Base-by-base conservation (phyloP, 192 early-diverging fungal genomes). In the Coemansia sp. region DNA sequence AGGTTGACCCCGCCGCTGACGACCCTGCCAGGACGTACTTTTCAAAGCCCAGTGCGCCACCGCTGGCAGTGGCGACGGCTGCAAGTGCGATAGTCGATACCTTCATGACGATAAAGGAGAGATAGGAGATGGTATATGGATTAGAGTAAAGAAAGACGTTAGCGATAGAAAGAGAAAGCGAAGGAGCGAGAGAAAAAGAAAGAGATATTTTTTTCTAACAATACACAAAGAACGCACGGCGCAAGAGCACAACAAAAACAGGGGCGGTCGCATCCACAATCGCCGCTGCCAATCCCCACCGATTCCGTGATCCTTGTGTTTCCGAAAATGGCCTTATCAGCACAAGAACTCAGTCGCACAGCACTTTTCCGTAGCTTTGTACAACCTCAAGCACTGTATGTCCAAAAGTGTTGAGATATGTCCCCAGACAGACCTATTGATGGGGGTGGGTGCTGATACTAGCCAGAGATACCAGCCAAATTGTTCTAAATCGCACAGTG, bases 11-110 rank as follows among this genome's bases (percentile, higher is more conserved):
- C 6, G 66, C 34, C 4, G 71, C 59, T 4, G 66, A 40, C 46
- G 70, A 59, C 9, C 72, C 74, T 42, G 68, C 74, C n/a, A 82
- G 71, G 36, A 74, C 37, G 45, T 66, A 75, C 68, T 73, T 73
- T 39, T 77, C 74, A 44, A 76, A 65, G 17, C 54, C 74, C 14
- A 62, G 35, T 9, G 57, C 70, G 53, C 74, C 67, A 62, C 79
- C 67, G 67, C 67, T 62, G 45, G 71, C 72, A 68, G 66, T 53
- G 62, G 71, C 74, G 17, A 69, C 39, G n/a, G 66, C 42, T n/a
- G 68, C 68, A 61, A 77, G 48, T 8, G 71, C 70, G 46, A 76
- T 42, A 36, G 62, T 57, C 4, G 72, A 77, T 50, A 73, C 36
- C 51, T 82, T 82, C 74, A 77, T 77, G 17, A 27, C 39, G 46